phyloP scores from a whole-genome alignment of 148 eudicot genomes.

The Rheum nobile region DNA sequence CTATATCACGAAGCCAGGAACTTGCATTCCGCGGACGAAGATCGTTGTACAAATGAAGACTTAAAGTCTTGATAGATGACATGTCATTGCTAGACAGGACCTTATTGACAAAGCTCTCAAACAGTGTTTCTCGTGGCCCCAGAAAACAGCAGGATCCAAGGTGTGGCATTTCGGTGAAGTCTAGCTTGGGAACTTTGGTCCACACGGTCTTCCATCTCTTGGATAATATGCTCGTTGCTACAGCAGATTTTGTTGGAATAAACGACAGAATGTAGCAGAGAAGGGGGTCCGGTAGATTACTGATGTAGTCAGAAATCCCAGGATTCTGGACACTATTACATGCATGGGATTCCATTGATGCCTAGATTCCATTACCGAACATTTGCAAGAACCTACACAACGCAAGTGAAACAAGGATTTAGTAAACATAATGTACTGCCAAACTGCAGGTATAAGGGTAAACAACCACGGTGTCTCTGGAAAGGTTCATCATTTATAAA shows the following conservation, averaged over 20 bases:
- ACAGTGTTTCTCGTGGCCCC: constrained; percentile 1
- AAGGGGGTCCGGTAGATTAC: constrained; percentile 15
- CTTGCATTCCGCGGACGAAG: neutral
- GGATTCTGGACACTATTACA: neutral
- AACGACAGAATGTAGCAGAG: constrained; percentile 21
- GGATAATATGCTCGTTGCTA: constrained; percentile 18
- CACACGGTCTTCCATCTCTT: constrained; percentile 22
- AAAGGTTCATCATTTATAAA: neutral
- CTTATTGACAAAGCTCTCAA: constrained; percentile 12
- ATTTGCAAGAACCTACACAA: neutral
- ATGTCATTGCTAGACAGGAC: constrained; percentile 13
- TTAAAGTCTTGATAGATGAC: constrained; percentile 8
- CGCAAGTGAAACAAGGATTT: neutral
- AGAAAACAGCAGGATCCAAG: neutral
- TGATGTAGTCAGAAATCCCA: constrained; percentile 11
- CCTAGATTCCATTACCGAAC: neutral
- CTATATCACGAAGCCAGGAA: constrained; percentile 8
- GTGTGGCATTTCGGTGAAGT: constrained; percentile 15
- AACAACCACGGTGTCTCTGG: neutral
- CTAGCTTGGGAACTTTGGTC: constrained; percentile 14
- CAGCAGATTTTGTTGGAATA: constrained; percentile 17
- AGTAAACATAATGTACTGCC: neutral
- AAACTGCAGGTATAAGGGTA: neutral
- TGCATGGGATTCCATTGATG: neutral
- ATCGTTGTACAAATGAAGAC: constrained; percentile 9